Conservation (phyloP, 345 rosid genomes). For the Citrus mangshanensis region DNA sequence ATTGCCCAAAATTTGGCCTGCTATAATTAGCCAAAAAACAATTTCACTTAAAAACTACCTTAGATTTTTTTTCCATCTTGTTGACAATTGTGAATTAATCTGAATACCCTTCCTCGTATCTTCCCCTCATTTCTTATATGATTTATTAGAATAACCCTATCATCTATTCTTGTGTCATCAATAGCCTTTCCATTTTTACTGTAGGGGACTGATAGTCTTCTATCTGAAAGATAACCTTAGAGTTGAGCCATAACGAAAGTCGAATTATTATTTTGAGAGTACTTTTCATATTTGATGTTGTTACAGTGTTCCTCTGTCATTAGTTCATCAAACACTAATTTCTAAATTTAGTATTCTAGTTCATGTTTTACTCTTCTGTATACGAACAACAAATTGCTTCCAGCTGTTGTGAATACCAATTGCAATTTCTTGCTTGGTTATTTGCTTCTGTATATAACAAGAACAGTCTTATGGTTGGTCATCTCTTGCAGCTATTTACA, state of each 20-base stretch:
- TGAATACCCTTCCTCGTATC: no score
- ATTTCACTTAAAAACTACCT: background rate
- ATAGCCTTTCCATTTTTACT: background rate
- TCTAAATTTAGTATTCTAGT: background rate
- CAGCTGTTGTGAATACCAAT: background rate
- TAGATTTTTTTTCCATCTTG: background rate
- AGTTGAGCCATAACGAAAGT: background rate
- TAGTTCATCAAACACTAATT: background rate
- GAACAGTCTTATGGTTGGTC: background rate
- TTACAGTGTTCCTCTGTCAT: background rate
- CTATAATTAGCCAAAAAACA: background rate
- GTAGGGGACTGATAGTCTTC: background rate
- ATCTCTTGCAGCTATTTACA: slow-evolving; percentile 62
- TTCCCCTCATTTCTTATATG: background rate
- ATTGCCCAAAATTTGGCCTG: background rate
- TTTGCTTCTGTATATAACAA: background rate
- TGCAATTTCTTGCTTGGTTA: background rate
- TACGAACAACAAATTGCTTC: background rate
- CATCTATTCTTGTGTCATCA: background rate
- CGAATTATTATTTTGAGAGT: background rate
- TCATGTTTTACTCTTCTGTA: background rate
- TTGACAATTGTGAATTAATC: background rate
- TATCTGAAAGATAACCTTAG: background rate
- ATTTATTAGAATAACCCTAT: background rate
- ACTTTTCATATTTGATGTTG: background rate